Evolutionary conservation across 805 yeast genomes (phyloP), one percentile per base, ranked within the genome.

Genomic region (Yamadazyma philogaea): DNA sequence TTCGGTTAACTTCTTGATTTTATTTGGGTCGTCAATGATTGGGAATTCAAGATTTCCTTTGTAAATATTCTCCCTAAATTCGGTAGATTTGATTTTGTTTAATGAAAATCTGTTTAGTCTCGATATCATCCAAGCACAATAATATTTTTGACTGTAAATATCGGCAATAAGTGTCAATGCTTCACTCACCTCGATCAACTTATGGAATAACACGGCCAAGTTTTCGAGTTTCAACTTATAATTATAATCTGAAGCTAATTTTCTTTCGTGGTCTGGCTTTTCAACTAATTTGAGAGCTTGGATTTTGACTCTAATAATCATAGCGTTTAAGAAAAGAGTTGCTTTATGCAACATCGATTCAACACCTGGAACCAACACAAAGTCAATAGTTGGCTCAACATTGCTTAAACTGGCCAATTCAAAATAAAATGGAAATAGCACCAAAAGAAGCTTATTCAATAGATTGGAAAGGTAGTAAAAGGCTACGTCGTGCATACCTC

Each of bases 321-420:
- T 31, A 2, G 61, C 49, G 14, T 64, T 53, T 30, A 44, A 42
- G 7, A 66, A 26, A 34, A 61, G 64, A 14, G 52, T 49, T 4
- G 55, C 46, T 44, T 57, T 60, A 40, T 66, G 70, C 30, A 56
- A 47, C 34, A 55, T 42, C 17, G 51, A 39, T 34, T 59, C 57
- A 8, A 63, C 31, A 5, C 58, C 42, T 15, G 81, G 78, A 40
- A 67, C 74, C 28, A 77, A 39, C 5, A 68, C 51, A 34, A 64
- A 59, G 31, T 66, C 74, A 4, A 68, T 62, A 0, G 72, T 70
- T 1, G 56, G 51, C 2, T 70, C 77, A 50, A 74, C 71, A 48
- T 51, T 40, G 36, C 62, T 56, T 42, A 66, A 57, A 26, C 47
- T 48, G 12, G 66, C 49, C 21, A 72, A 40, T 26, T 61, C 57